phyloP scores from a whole-genome alignment of 2,329 filamentous ascomycete species.

The Aspergillus sp. region DNA sequence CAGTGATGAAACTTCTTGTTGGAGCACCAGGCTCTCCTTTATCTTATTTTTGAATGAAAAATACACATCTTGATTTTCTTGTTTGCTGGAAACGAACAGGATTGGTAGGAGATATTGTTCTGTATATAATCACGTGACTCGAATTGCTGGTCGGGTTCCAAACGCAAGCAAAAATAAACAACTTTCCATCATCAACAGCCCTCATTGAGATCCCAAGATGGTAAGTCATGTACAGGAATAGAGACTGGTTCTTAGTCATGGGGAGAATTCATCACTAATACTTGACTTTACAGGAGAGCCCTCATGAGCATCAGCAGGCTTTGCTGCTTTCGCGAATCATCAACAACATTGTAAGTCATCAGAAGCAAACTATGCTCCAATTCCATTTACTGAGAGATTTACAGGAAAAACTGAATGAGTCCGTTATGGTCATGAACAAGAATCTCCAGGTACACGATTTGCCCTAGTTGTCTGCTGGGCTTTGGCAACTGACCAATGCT shows the following conservation, averaged over 20 bases:
- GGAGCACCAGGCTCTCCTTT: no score
- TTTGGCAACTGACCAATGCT: neutral
- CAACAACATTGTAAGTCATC: constrained; percentile 78
- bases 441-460: constrained; percentile 64
- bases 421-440: constrained; percentile 88
- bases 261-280: neutral
- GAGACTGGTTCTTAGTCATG: neutral
- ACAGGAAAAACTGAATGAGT: constrained; percentile 96
- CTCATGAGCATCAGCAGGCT: constrained; percentile 96
- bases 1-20: no score
- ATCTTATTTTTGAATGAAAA: neutral
- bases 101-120: constrained; percentile 56
- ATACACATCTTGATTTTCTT: neutral
- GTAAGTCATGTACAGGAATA: constrained; percentile 3
- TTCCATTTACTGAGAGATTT: constrained; percentile 3
- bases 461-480: neutral
- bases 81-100: constrained; percentile 39
- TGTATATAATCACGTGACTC: constrained; percentile 11
- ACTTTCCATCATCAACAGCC: neutral
- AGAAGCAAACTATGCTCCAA: neutral
- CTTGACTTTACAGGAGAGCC: constrained; percentile 66
- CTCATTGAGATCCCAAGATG: constrained; percentile 6
- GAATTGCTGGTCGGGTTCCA: neutral
- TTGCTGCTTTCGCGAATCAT: constrained; percentile 91
- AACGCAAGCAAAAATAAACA: constrained; percentile 12